phyloP scores from a whole-genome alignment of 2,329 filamentous ascomycete species.

The Phyllosticta capitalensis region DNA sequence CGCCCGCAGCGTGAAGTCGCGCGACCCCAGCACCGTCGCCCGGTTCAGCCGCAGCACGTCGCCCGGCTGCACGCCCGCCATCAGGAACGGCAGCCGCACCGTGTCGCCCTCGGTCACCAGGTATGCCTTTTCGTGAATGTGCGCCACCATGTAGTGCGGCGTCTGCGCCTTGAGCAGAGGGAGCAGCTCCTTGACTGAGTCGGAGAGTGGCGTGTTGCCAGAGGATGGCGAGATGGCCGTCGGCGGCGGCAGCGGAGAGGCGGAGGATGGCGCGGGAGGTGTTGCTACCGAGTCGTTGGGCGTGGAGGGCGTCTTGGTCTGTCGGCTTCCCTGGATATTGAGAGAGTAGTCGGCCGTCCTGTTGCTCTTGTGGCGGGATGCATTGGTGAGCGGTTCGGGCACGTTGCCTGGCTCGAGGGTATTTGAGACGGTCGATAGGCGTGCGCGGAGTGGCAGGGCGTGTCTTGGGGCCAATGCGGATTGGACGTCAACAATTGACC shows the following conservation, averaged over 20 bases:
- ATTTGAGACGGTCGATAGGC: constrained; percentile 34
- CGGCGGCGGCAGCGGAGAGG: constrained; percentile 16
- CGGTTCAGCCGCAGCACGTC: constrained; percentile 83
- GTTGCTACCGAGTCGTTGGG: constrained; percentile 14
- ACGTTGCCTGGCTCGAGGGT: constrained; percentile 27
- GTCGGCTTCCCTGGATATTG: background rate
- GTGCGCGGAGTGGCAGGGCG: constrained; percentile 43
- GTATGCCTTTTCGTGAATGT: constrained; percentile 72
- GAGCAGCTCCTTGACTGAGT: constrained; percentile 53
- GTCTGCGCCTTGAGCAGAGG: constrained; percentile 65
- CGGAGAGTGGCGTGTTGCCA: constrained; percentile 37
- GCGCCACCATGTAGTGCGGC: constrained; percentile 66
- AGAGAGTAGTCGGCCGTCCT: constrained; percentile 18
- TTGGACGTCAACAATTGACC: constrained; percentile 54
- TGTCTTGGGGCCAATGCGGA: constrained; percentile 41
- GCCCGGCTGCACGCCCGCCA: constrained; percentile 51
- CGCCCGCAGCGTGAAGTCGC: constrained; percentile 78
- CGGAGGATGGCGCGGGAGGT: constrained; percentile 17
- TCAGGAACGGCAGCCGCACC: constrained; percentile 40
- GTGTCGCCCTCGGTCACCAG: constrained; percentile 55
- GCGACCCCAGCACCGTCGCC: constrained; percentile 69
- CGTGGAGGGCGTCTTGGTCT: constrained; percentile 12
- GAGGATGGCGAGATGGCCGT: constrained; percentile 23
- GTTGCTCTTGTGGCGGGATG: constrained; percentile 30
- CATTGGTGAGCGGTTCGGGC: constrained; percentile 37